phyloP scores from a whole-genome alignment of 306 rosid species.

The Ammopiptanthus mongolicus region DNA sequence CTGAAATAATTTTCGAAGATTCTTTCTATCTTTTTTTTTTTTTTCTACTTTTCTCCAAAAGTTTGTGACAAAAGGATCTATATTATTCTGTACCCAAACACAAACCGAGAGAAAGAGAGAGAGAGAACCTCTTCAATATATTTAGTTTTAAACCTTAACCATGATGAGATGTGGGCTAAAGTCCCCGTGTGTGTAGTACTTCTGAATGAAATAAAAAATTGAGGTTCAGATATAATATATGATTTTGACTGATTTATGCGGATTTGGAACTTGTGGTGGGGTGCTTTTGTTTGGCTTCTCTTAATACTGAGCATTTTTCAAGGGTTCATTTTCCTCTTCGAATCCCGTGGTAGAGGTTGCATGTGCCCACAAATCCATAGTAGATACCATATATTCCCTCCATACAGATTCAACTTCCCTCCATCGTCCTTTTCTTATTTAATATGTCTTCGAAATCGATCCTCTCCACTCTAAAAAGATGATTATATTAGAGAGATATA shows the following conservation, averaged over 20 bases:
- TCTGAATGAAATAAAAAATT: slow-evolving; percentile 1
- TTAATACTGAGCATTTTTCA: slow-evolving; percentile 18
- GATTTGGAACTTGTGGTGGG: slow-evolving; percentile 36
- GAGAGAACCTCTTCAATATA: too few relatives aligned
- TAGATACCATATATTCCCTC: slow-evolving; percentile 73
- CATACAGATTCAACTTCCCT: slow-evolving; percentile 68
- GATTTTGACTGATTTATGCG: slow-evolving; percentile 49
- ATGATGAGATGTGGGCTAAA: slow-evolving; percentile 33
- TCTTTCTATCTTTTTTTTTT: too few relatives aligned
- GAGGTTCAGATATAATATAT: slow-evolving; percentile 46
- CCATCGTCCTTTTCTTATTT: slow-evolving; percentile 46
- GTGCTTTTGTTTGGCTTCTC: slow-evolving; percentile 20
- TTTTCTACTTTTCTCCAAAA: too few relatives aligned
- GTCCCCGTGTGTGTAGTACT: slow-evolving; percentile 44
- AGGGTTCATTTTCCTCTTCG: slow-evolving; percentile 33
- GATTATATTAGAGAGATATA: too few relatives aligned
- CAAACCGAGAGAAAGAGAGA: too few relatives aligned
- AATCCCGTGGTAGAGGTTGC: slow-evolving; percentile 51
- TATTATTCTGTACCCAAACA: too few relatives aligned
- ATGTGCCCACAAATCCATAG: slow-evolving; percentile 77
- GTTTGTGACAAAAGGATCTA: too few relatives aligned
- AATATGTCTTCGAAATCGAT: too few relatives aligned
- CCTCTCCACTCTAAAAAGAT: too few relatives aligned
- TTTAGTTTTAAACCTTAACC: slow-evolving; percentile 35
- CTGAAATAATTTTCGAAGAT: too few relatives aligned